Conservation (phyloP, 2,329 filamentous ascomycete genomes). For the Helminthosporium solani region DNA sequence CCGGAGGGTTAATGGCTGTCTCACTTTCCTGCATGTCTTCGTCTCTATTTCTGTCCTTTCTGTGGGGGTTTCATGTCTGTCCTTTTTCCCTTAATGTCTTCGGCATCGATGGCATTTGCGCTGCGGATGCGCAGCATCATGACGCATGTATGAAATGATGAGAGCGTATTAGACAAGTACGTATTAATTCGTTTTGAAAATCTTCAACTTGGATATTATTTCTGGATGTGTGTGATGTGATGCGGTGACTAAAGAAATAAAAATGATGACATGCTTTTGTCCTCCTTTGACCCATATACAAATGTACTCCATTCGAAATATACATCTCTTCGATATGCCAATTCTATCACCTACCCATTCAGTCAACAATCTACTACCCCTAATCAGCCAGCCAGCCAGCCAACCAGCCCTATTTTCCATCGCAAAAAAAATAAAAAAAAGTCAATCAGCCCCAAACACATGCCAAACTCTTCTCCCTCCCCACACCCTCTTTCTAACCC, state of each 20-base stretch:
- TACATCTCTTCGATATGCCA: no score
- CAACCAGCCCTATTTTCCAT: no score
- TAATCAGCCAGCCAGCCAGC: no score
- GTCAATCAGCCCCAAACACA: no score
- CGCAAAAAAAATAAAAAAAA: no score
- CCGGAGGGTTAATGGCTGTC: not conserved
- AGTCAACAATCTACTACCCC: no score
- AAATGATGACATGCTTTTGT: no score
- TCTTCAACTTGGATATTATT: not conserved
- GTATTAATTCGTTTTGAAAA: not conserved
- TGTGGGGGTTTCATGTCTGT: not conserved
- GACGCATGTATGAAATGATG: slow-evolving; percentile 21
- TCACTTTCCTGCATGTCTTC: not conserved
- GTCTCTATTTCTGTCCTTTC: not conserved
- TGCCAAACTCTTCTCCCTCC: no score
- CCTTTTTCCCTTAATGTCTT: not conserved
- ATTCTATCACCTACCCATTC: no score
- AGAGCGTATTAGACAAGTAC: slow-evolving; percentile 12
- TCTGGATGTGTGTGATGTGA: not conserved
- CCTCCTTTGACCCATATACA: no score
- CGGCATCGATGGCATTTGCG: not conserved
- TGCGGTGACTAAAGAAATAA: not conserved
- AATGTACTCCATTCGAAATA: no score
- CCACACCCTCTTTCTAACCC: no score
- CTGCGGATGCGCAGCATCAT: slow-evolving; percentile 9